phyloP scores from a whole-genome alignment of 1,284 basidiomycete genomes.

The Volvariella volvacea region DNA sequence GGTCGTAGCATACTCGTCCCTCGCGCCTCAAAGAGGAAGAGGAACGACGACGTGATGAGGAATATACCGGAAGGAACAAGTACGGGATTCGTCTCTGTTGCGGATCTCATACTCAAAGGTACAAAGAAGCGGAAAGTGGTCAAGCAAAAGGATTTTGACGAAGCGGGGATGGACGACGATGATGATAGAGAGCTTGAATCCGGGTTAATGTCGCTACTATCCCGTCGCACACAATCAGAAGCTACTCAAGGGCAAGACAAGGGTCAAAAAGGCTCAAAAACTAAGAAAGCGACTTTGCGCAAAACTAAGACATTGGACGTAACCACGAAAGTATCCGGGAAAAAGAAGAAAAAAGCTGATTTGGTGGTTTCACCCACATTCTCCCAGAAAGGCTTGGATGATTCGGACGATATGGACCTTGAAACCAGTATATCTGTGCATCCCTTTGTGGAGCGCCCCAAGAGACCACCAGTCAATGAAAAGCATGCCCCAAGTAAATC shows the following conservation, averaged over 20 bases:
- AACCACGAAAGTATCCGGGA: slow-evolving; percentile 14
- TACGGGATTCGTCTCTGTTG: slow-evolving; percentile 58
- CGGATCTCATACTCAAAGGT: slow-evolving; percentile 48
- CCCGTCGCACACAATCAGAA: slow-evolving; percentile 45
- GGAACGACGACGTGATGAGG: slow-evolving; percentile 56
- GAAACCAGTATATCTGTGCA: slow-evolving; percentile 23
- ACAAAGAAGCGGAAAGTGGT: slow-evolving; percentile 37
- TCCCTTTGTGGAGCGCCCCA: background rate
- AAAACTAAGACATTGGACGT: slow-evolving; percentile 29
- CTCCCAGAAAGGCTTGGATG: slow-evolving; percentile 37
- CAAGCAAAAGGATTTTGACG: slow-evolving; percentile 28
- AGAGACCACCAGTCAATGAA: slow-evolving; percentile 3
- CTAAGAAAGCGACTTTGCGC: slow-evolving; percentile 25
- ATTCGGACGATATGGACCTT: slow-evolving; percentile 50
- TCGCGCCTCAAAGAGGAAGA: slow-evolving; percentile 51
- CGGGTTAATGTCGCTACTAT: slow-evolving; percentile 24
- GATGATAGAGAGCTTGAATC: slow-evolving; percentile 59
- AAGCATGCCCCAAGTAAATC: background rate
- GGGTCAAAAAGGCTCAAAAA: slow-evolving; percentile 16
- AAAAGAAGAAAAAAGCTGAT: slow-evolving; percentile 22
- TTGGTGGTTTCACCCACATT: slow-evolving; percentile 27
- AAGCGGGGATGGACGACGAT: slow-evolving; percentile 44
- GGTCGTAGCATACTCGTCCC: slow-evolving; percentile 23
- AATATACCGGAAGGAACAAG: slow-evolving; percentile 63
- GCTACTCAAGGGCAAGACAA: slow-evolving; percentile 16